Base-by-base conservation (phyloP, 83 land plant species). In the Isoetes engelmannii region DNA sequence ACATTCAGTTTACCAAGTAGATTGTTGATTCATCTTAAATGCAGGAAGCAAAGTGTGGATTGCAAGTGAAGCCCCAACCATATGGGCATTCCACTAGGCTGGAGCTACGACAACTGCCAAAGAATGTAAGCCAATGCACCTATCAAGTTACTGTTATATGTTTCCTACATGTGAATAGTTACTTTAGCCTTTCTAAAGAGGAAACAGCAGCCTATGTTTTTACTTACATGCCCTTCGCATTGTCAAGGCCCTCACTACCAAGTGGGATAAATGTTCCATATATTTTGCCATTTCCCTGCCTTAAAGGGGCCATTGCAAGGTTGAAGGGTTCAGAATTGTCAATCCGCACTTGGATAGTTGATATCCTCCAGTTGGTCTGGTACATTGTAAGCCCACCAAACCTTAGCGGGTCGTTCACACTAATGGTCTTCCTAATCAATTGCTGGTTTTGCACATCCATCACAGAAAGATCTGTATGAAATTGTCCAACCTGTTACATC, bases 341-440 rank as follows among this genome's bases (percentile, higher is more conserved):
- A 68, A 80, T 85, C 7, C 73, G 67, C 17, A 94, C 65, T 81
- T 90, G 96, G 21, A 94, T 69, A 3, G 96, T 87, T 44, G 98
- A 88, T 37, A 94, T 77, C 19, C 89, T 80, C 98, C 97, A 94
- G 69, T 94, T 96, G 15, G 98, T 90, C 62, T 94, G 98, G 69
- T 94, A 94, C 61, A 94, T 88, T 5, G 98, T 94, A n/a, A 90
- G 74, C 12, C 98, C 98, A 47, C 83, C 97, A 79, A 79, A 90
- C 44, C 92, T 75, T 67, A 94, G 63, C 8, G 98, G 98, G 55
- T 86, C 83, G 75, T 94, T 94, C 41, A 94, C 98, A 61, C 90
- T 87, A 12, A 94, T 88, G 18, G 84, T 90, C 69, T 90, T 90
- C 67, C 86, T 76, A 54, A 79, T 46, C 4, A 83, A 80, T 78